These are phyloP conservation scores for Solanum sitiens DNA, from an alignment of 257 asterid genomes.

Conservation along the genomic window DNA sequence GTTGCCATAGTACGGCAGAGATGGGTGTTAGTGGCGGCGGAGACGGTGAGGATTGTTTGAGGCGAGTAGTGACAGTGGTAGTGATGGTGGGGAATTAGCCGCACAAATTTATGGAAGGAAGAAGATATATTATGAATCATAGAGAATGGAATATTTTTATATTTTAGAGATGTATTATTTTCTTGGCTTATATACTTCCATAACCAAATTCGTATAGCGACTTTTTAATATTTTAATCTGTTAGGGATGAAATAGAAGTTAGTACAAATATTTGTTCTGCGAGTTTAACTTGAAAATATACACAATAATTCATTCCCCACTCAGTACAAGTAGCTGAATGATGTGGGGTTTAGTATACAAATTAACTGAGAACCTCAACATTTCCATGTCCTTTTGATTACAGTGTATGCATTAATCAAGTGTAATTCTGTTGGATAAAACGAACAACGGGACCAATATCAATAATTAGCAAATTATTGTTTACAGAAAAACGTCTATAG, in stretches of 20 bases:
- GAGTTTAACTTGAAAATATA: too few species aligned
- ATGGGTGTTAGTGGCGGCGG: constrained; percentile 5
- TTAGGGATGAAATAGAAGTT: background rate
- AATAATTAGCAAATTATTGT: background rate
- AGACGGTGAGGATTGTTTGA: background rate
- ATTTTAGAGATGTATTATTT: background rate
- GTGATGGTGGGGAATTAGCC: constrained; percentile 8
- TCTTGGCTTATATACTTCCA: background rate
- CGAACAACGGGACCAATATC: background rate
- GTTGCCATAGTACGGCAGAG: constrained; percentile 20
- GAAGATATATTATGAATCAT: background rate
- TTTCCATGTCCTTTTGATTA: background rate
- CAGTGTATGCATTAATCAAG: background rate
- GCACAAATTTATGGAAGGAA: background rate
- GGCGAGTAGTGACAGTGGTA: background rate
- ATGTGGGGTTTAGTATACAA: background rate
- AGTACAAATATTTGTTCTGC: background rate
- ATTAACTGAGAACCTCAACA: background rate
- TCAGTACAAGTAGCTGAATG: background rate
- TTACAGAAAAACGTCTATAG: background rate
- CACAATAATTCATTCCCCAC: background rate
- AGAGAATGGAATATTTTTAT: background rate
- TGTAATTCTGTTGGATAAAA: background rate
- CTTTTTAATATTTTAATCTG: background rate
- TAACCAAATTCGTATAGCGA: background rate